Conservation (phyloP, 2,329 filamentous ascomycete species). For the Aspergillus sp. region DNA sequence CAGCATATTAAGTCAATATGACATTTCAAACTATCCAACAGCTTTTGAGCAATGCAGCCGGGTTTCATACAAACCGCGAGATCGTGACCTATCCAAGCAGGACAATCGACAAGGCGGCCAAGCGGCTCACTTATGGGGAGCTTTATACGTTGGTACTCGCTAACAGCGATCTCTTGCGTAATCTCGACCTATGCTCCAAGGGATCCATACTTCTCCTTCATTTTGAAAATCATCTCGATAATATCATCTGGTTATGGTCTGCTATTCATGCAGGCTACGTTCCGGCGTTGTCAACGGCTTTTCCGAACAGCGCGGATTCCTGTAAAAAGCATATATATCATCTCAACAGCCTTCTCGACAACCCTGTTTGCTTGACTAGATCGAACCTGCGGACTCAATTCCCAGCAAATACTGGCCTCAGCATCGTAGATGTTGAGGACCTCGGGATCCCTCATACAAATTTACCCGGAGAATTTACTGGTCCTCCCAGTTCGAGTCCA, state of each 20-base stretch:
- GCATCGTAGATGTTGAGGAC: neutral
- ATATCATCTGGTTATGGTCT: constrained; percentile 44
- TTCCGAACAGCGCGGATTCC: constrained; percentile 27
- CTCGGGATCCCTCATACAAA: neutral
- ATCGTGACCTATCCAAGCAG: no score
- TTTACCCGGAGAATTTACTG: no score
- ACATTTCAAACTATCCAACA: no score
- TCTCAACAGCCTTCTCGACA: constrained; percentile 17
- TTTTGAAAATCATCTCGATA: constrained; percentile 37
- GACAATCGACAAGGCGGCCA: no score
- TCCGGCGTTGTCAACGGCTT: constrained; percentile 37
- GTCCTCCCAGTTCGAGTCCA: neutral
- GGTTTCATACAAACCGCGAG: no score
- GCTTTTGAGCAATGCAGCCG: no score
- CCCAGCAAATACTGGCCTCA: neutral
- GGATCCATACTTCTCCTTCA: constrained; percentile 15
- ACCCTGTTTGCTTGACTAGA: constrained; percentile 10
- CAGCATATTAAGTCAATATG: no score
- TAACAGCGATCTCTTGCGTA: no score
- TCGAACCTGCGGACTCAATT: neutral
- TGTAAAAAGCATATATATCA: constrained; percentile 31
- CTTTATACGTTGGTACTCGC: no score
- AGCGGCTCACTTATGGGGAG: no score
- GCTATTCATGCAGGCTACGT: constrained; percentile 34
- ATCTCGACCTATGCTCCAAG: no score